A percentile compares a stretch with the other conserved stretches of the same genome.
Evolutionary conservation across 179 eudicot genomes (phyloP).

Genomic region (Pouteria campechiana): DNA sequence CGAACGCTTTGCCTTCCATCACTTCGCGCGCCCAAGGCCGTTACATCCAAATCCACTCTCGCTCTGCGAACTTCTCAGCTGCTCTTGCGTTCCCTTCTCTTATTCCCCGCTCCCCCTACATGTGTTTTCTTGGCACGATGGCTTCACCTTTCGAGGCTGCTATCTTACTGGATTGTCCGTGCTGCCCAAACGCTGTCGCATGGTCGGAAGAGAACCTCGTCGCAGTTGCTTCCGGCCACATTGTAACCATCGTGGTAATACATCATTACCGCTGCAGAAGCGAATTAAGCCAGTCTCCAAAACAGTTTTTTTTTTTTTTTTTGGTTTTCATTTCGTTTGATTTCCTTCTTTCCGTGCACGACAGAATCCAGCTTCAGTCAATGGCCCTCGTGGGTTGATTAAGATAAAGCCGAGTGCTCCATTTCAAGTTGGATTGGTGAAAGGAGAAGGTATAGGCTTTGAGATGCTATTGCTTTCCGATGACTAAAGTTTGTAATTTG

Average conservation of each 20-base stretch:
- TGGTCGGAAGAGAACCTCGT: conserved; percentile 88
- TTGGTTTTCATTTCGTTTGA: neutral
- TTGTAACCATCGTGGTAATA: conserved; percentile 62
- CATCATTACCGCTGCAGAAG: neutral
- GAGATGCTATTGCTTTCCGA: no score
- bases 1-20: no score
- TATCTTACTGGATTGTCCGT: conserved; percentile 49
- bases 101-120: no score
- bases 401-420: conserved; percentile 33
- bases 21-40: no score
- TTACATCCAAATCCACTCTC: no score
- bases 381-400: conserved; percentile 63
- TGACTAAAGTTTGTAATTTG: neutral
- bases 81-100: no score
- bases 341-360: neutral
- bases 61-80: no score
- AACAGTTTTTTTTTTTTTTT: neutral
- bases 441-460: conserved; percentile 40
- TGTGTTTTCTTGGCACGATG: conserved; percentile 25
- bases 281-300: no score
- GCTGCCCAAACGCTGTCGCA: conserved; percentile 54
- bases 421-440: conserved; percentile 55
- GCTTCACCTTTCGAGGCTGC: conserved; percentile 59
- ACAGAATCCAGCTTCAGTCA: conserved; percentile 66
- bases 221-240: conserved; percentile 68